Base-by-base conservation (phyloP, 805 yeast genomes). In the Kodamaea laetipori region DNA sequence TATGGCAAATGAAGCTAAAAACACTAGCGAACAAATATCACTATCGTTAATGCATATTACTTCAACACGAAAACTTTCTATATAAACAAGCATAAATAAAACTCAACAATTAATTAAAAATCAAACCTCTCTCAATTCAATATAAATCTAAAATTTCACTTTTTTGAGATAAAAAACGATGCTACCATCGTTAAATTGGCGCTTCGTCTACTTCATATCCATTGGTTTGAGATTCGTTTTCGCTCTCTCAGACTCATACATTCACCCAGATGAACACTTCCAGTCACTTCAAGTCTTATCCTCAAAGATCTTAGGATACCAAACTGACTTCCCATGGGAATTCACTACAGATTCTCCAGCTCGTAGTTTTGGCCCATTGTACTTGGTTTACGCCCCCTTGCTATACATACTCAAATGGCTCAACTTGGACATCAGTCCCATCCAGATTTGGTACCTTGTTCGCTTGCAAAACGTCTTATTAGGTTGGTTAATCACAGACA, bases 261-360 rank as follows among this genome's bases (percentile, higher is more conserved):
- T 94, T 37, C 99, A 95, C 53, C 99, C 99, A 0, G 99, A 94
- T 70, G 99, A 94, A 66, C 97, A 90, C 61, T 87, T 88, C 60
- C 99, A 95, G 61, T 78, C 83, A n/a, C 77, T 95, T 37, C 95
- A 90, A 60, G 84, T 85, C 0, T 56, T 92, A 17, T 72, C 82
- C 9, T 59, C 63, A 54, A 59, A 62, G 55, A 52, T 76, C 18
- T 69, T 81, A 60, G 74, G 69, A 60, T 45, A 63, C 70, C 19
- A 70, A 64, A 59, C 65, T 6, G 67, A 71, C 10, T 54, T 74
- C 0, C 90, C 97, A 0, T 92, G 99, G 99, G 99, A 92, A 60
- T 94, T 87, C 63, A 54, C 64, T 4, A 41, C 64, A 1, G 69
- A 61, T 1, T 54, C 56, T 1, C 88, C 90, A 1, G 81, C 90